These are phyloP conservation scores for Penicillium sp. DNA, from an alignment of 2,329 filamentous ascomycete genomes.

Conservation along the genomic window DNA sequence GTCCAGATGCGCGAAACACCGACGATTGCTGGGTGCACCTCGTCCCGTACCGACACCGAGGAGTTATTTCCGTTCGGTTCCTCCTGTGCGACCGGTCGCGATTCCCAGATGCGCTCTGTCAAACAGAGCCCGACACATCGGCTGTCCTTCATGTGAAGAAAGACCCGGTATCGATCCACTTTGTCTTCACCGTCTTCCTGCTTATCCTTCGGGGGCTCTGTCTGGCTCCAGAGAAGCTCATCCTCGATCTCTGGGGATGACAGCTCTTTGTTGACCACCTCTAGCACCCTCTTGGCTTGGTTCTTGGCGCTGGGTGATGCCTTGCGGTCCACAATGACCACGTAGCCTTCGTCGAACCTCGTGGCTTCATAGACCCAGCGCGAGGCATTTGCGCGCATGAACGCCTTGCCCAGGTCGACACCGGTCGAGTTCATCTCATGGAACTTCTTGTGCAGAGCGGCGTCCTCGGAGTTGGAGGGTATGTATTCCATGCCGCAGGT, in stretches of 20 bases:
- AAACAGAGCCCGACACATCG: slow-evolving; percentile 64
- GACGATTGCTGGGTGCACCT: slow-evolving; percentile 51
- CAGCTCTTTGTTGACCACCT: slow-evolving; percentile 62
- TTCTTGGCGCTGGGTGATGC: slow-evolving; percentile 52
- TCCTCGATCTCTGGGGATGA: slow-evolving; percentile 60
- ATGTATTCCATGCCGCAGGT: slow-evolving; percentile 67
- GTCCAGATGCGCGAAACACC: slow-evolving; percentile 67
- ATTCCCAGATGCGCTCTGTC: slow-evolving; percentile 60
- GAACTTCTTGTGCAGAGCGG: slow-evolving; percentile 62
- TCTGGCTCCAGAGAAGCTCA: slow-evolving; percentile 56
- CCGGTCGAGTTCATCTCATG: slow-evolving; percentile 62
- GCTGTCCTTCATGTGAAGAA: slow-evolving; percentile 59
- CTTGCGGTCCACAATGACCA: slow-evolving; percentile 58
- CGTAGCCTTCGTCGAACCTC: slow-evolving; percentile 50
- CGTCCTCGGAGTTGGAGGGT: slow-evolving; percentile 60
- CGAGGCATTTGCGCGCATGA: slow-evolving; percentile 52
- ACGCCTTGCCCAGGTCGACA: slow-evolving; percentile 59
- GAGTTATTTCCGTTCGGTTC: slow-evolving; percentile 32
- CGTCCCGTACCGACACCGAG: slow-evolving; percentile 47
- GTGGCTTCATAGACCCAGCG: slow-evolving; percentile 53
- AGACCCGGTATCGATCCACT: slow-evolving; percentile 57
- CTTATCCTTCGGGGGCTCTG: slow-evolving; percentile 40
- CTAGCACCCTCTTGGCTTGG: slow-evolving; percentile 56
- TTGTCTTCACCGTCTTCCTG: slow-evolving; percentile 36
- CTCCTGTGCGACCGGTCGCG: slow-evolving; percentile 46